Percentiles rank a stretch among this genome's conserved stretches.
Evolutionary conservation across 1,284 basidiomycete genomes (phyloP).

Genomic region (Ceratobasidium theobromae): DNA sequence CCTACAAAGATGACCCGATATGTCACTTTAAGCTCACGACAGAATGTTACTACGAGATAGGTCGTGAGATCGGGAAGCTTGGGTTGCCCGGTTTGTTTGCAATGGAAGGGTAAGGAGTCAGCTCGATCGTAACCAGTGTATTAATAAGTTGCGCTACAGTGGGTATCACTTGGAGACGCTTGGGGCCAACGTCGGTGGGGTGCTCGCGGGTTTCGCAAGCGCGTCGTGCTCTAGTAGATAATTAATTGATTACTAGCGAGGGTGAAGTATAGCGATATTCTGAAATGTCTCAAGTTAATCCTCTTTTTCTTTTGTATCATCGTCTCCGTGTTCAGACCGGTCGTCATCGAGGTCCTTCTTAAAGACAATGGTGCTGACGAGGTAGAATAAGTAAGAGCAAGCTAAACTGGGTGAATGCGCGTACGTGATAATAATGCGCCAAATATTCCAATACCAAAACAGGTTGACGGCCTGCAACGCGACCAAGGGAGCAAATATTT

Average conservation of each 20-base stretch:
- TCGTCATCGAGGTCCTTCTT: slow-evolving; percentile 44
- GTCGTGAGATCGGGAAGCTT: slow-evolving; percentile 40
- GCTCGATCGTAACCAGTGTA: not conserved
- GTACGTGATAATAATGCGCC: slow-evolving; percentile 63
- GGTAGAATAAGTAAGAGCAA: not conserved
- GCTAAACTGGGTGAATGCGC: slow-evolving; percentile 35
- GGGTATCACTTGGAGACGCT: slow-evolving; percentile 21
- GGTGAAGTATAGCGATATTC: no score
- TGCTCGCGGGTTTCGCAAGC: slow-evolving; percentile 6
- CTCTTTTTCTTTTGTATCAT: slow-evolving; percentile 40
- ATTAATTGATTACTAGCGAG: not conserved
- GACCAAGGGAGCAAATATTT: slow-evolving; percentile 74
- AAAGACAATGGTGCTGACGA: slow-evolving; percentile 39
- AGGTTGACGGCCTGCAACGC: slow-evolving; percentile 81
- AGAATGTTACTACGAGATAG: slow-evolving; percentile 43
- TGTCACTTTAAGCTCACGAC: slow-evolving; percentile 44
- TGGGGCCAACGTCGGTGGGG: slow-evolving; percentile 19
- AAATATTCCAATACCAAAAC: slow-evolving; percentile 88
- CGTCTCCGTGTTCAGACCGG: slow-evolving; percentile 50
- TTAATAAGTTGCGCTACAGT: not conserved
- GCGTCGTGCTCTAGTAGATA: not conserved
- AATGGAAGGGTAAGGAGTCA: slow-evolving; percentile 45
- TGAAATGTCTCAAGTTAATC: not conserved
- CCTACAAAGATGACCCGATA: slow-evolving; percentile 45
- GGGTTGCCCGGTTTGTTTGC: slow-evolving; percentile 43